Evolutionary conservation across 2,329 filamentous ascomycete species (phyloP).

Genomic region (Arachnomyces sp.): DNA sequence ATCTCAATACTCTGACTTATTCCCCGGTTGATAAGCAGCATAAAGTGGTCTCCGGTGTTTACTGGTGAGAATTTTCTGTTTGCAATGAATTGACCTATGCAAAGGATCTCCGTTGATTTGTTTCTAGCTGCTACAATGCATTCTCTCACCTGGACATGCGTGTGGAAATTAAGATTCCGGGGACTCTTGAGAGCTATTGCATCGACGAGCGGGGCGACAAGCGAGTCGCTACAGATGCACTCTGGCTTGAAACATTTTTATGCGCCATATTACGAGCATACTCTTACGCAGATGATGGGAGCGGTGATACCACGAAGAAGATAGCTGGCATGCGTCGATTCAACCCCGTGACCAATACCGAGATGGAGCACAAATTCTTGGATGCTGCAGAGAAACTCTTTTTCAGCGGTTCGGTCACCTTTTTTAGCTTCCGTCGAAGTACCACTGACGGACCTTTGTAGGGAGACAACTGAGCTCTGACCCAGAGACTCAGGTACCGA

Average conservation of each 20-base stretch:
- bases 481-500: constrained; percentile 93
- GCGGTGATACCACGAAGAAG: constrained; percentile 88
- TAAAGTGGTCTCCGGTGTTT: constrained; percentile 89
- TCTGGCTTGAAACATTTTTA: constrained; percentile 96
- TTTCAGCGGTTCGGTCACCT: constrained; percentile 62
- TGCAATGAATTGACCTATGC: not conserved
- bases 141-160: constrained; percentile 98
- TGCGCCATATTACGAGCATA: constrained; percentile 92
- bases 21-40: constrained; percentile 73
- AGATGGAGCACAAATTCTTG: constrained; percentile 92
- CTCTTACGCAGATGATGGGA: constrained; percentile 92
- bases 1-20: constrained; percentile 96
- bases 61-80: constrained; percentile 59
- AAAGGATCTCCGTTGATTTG: constrained; percentile 7
- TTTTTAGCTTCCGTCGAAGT: constrained; percentile 6
- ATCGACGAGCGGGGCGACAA: constrained; percentile 96
- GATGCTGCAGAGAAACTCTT: constrained; percentile 92
- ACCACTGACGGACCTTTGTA: constrained; percentile 27
- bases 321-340: constrained; percentile 96
- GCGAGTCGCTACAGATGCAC: constrained; percentile 80
- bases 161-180: constrained; percentile 93
- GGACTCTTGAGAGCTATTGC: constrained; percentile 93
- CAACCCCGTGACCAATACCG: constrained; percentile 97
- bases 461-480: constrained; percentile 95
- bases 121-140: constrained; percentile 82